Evolutionary conservation across 306 rosid genomes (phyloP), one percentile per base, ranked within the genome.

Genomic region (Ormosia semicastrata): DNA sequence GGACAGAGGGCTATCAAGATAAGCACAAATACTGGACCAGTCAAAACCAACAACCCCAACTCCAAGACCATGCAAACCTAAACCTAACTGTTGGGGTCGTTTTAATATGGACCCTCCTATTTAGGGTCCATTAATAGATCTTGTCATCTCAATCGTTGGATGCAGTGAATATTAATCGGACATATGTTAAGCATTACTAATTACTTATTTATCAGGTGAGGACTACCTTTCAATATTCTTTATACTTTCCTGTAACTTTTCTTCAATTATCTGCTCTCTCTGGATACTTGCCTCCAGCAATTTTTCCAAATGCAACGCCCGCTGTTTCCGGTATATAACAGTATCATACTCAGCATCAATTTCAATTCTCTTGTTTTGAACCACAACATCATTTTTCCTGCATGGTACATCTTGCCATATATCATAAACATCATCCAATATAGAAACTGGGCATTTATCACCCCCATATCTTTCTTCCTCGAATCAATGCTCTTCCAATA

Each of bases 401-500:
- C 74, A 68, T 2, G 91, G 91, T 54, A 86, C 75, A 75, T 89
- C 97, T 34, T 85, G 92, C 98, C 98, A 96, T 39, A 94, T 64
- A n/a, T 96, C 94, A 82, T 90, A 91, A 62, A 86, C 86, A 67
- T 89, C 99, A 46, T 96, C 99, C 72, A 93, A 75, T 50, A 96
- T 93, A 17, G 99, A 96, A 83, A 96, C 85, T 0, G 99, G 94
- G 5, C 97, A 93, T 32, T 93, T 96, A 52, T 92, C 93, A 1
- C 89, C 92, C 0, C 90, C 99, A 40, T 90, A 93, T n/a, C 72
- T 84, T 64, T 87, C 97, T 77, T 88, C 93, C 84, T 92, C 98
- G 1, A 93, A 96, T 1, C 83, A 85, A 36, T 87, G 90, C 37
- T 96, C 97, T 84, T 92, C 91, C 65, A 96, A 47, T 77, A 96